Percentiles rank a stretch among this genome's conserved stretches.
These are phyloP conservation scores for Fusarium albidum DNA, from an alignment of 2,329 filamentous ascomycete species.

Conservation along the genomic window DNA sequence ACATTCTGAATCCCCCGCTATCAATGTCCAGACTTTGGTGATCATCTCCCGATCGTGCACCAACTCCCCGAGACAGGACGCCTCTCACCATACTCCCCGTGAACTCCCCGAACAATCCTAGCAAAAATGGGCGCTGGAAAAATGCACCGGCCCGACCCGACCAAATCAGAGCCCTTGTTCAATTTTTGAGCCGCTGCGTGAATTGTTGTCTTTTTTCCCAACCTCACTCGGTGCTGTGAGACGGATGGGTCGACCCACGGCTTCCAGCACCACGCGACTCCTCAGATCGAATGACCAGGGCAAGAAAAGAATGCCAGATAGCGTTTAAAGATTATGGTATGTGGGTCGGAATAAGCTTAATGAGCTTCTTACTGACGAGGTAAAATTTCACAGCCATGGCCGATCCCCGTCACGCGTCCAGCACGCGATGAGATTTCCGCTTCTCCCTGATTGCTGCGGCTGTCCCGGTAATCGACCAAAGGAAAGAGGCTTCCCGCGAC, in stretches of 20 bases:
- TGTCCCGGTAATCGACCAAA: background rate
- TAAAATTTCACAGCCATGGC: conserved; percentile 3
- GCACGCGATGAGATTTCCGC: background rate
- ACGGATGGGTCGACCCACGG: conserved; percentile 6
- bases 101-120: conserved; percentile 26
- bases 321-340: conserved; percentile 16
- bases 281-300: conserved; percentile 3
- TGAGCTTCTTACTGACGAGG: conserved; percentile 17
- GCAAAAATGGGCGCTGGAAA: conserved; percentile 1
- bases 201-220: conserved; percentile 10
- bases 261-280: conserved; percentile 3
- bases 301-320: background rate
- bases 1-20: too few relatives aligned
- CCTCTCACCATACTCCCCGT: conserved; percentile 21
- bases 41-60: conserved; percentile 7
- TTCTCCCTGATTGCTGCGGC: background rate
- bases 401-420: background rate
- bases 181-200: conserved; percentile 2
- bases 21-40: background rate
- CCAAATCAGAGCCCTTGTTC: conserved; percentile 17
- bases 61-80: conserved; percentile 1
- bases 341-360: conserved; percentile 32
- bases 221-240: conserved; percentile 12
- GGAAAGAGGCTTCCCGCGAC: too few relatives aligned
- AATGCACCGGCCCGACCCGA: conserved; percentile 6